Conservation (phyloP, 202 grass and related monocot genomes). For the Saccharum hybrid region DNA sequence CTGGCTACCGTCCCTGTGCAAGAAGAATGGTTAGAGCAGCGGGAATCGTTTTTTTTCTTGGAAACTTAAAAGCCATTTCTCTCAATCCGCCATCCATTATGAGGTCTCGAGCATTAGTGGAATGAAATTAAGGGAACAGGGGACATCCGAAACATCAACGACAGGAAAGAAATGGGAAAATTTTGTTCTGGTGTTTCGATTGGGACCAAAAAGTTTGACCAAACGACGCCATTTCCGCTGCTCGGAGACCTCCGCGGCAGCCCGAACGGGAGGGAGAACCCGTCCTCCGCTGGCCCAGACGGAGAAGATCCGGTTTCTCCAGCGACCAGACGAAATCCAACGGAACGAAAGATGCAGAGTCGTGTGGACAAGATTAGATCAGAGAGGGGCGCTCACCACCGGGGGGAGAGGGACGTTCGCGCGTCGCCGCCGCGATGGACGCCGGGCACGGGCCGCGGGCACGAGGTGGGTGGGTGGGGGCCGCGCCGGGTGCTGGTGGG, state of each 20-base stretch:
- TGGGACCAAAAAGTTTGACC: neutral
- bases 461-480: neutral
- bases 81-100: constrained; percentile 16
- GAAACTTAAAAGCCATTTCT: neutral
- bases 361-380: constrained; percentile 28
- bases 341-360: neutral
- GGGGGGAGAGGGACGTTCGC: neutral
- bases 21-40: constrained; percentile 23
- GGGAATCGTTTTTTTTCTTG: neutral
- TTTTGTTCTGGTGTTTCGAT: constrained; percentile 6
- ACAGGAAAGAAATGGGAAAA: constrained; percentile 9
- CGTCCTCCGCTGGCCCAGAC: neutral
- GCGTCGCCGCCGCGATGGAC: constrained; percentile 9
- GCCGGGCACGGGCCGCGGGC: neutral
- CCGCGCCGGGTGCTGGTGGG: constrained; percentile 25
- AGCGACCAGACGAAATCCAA: neutral
- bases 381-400: constrained; percentile 42
- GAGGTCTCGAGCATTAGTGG: neutral
- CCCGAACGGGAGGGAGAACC: neutral
- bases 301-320: constrained; percentile 18
- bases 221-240: constrained; percentile 28
- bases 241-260: neutral
- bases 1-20: constrained; percentile 28
- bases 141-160: neutral
- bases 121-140: constrained; percentile 30